These are phyloP conservation scores for Exophiala oligosperma DNA, from an alignment of 2,329 filamentous ascomycete species.

Conservation along the genomic window DNA sequence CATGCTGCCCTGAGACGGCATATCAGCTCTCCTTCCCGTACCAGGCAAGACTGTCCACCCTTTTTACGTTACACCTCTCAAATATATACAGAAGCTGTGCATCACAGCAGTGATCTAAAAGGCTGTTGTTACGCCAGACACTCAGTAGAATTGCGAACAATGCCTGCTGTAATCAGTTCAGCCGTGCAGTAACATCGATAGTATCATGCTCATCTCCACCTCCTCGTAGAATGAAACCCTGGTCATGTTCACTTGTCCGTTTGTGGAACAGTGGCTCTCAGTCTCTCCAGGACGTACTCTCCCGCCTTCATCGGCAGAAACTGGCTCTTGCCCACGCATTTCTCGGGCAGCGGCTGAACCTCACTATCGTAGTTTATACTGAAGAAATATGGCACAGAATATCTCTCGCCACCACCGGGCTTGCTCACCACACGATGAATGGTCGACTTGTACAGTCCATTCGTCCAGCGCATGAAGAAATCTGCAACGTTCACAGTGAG, in stretches of 20 bases:
- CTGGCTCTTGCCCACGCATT: slow-evolving; percentile 19
- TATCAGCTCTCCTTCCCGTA: too few relatives aligned
- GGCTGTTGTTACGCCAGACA: too few relatives aligned
- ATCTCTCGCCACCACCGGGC: slow-evolving; percentile 39
- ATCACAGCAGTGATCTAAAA: too few relatives aligned
- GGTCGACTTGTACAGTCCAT: slow-evolving; percentile 46
- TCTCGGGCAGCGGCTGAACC: slow-evolving; percentile 36
- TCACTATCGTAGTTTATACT: slow-evolving; percentile 27
- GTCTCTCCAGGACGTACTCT: slow-evolving; percentile 29
- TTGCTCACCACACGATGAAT: slow-evolving; percentile 43
- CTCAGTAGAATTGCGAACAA: too few relatives aligned
- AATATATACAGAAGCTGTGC: too few relatives aligned
- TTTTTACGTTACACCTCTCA: too few relatives aligned
- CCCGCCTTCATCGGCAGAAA: slow-evolving; percentile 29
- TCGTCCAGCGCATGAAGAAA: slow-evolving; percentile 44
- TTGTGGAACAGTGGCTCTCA: slow-evolving; percentile 22
- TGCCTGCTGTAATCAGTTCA: too few relatives aligned
- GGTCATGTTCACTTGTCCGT: background rate
- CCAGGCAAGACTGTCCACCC: too few relatives aligned
- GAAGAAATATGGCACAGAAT: slow-evolving; percentile 45
- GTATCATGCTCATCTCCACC: too few relatives aligned
- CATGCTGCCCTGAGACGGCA: too few relatives aligned
- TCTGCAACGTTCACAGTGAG: slow-evolving; percentile 51
- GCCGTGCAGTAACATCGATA: too few relatives aligned
- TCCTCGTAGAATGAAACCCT: too few relatives aligned